phyloP scores from a whole-genome alignment of 495 filamentous ascomycete genomes.

The Aspergillus homomorphus region DNA sequence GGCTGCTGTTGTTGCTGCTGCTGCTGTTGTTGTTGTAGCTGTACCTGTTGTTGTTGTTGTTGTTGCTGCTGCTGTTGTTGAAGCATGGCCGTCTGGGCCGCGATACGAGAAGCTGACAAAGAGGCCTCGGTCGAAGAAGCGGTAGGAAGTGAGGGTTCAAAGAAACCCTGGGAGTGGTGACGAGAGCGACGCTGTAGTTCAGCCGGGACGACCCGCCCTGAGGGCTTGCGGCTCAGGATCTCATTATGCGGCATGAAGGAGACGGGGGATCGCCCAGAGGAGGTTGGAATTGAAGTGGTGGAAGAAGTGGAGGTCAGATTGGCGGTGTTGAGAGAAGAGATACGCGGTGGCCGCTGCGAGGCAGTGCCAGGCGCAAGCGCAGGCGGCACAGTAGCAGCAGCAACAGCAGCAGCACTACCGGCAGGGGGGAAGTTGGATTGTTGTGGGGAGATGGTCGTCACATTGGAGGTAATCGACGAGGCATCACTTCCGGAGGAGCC shows the following conservation, averaged over 20 bases:
- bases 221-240: slow-evolving; percentile 34
- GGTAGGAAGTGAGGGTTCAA: slow-evolving; percentile 81
- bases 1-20: slow-evolving; percentile 54
- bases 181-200: slow-evolving; percentile 44
- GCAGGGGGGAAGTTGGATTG: slow-evolving; percentile 19
- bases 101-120: slow-evolving; percentile 78
- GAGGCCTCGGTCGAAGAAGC: slow-evolving; percentile 52
- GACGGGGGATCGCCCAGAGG: slow-evolving; percentile 23
- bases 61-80: slow-evolving; percentile 59
- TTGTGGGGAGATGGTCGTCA: slow-evolving; percentile 44
- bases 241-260: slow-evolving; percentile 44
- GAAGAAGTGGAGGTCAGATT: slow-evolving; percentile 18
- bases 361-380: slow-evolving; percentile 17
- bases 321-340: slow-evolving; percentile 24
- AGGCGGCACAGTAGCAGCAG: not conserved
- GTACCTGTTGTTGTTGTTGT: slow-evolving; percentile 36
- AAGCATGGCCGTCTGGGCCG: slow-evolving; percentile 87
- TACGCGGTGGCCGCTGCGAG: slow-evolving; percentile 38
- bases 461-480: slow-evolving; percentile 45
- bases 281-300: slow-evolving; percentile 29
- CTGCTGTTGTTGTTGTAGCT: slow-evolving; percentile 46
- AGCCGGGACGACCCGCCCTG: slow-evolving; percentile 37
- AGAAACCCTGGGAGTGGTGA: slow-evolving; percentile 81
- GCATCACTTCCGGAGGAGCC: slow-evolving; percentile 53
- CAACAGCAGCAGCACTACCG: not conserved